Percentiles rank a stretch among this genome's conserved stretches.
These are phyloP conservation scores for Fusarium pininemorale DNA, from an alignment of 2,329 filamentous ascomycete species.

Conservation along the genomic window DNA sequence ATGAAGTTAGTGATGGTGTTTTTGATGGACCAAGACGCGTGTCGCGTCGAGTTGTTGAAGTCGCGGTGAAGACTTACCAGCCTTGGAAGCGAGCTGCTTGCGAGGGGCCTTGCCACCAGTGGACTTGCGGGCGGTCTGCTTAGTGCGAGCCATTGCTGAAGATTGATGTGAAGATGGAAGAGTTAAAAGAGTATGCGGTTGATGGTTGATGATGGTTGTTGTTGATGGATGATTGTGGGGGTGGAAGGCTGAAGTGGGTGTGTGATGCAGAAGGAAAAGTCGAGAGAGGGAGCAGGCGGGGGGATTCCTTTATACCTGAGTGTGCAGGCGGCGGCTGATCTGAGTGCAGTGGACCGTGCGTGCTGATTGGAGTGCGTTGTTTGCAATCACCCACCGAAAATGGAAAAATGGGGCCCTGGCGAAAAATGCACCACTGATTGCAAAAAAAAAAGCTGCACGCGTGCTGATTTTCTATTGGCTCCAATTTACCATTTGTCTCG, in stretches of 20 bases:
- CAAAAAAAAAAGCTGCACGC: conserved; percentile 35
- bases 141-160: conserved; percentile 69
- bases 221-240: conserved; percentile 45
- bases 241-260: conserved; percentile 47
- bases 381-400: conserved; percentile 40
- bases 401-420: conserved; percentile 24
- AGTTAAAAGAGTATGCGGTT: conserved; percentile 40
- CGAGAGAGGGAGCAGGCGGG: conserved; percentile 52
- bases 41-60: conserved; percentile 20
- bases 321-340: conserved; percentile 51
- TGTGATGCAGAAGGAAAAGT: conserved; percentile 56
- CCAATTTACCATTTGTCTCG: neutral
- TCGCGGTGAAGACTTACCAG: conserved; percentile 56
- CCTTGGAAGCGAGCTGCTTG: conserved; percentile 99
- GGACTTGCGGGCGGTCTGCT: conserved; percentile 78
- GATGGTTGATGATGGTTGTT: conserved; percentile 38
- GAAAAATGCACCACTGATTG: conserved; percentile 28
- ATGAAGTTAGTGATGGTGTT: conserved; percentile 17
- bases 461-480: conserved; percentile 44
- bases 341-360: conserved; percentile 43
- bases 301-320: conserved; percentile 55
- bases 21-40: conserved; percentile 5
- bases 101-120: conserved; percentile 81
- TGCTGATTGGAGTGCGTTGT: conserved; percentile 33
- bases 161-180: conserved; percentile 48